Evolutionary conservation across 768 basidiomycete species (phyloP), one percentile per base, ranked within the genome.

Genomic region (Suillus variegatus): DNA sequence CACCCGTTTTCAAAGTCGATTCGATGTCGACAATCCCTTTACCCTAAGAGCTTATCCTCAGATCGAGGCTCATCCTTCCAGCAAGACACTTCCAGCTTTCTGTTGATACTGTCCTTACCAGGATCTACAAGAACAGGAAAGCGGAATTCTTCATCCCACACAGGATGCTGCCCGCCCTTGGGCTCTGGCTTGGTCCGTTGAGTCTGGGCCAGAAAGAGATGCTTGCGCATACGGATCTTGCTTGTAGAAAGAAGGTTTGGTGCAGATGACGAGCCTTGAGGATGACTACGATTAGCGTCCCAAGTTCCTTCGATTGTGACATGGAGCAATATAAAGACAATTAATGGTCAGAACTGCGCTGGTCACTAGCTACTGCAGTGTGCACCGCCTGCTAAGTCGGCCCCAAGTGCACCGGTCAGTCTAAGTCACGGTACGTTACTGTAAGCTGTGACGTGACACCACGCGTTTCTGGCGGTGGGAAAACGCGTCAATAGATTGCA

Each of bases 161-260:
- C 86, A 2, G 96, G 96, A 76, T 93, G 91, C 73, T 98, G 96
- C 0, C 96, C 96, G 3, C 95, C 95, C 73, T 90, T 94, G 69
- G 88, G 82, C 71, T 94, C 91, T 65, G 88, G 83, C 62, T 85
- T 81, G 0, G 94, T 95, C 64, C 85, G 85, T 72, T 92, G 87
- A 61, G 84, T 88, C 20, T 80, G 79, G n/a, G 46, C 88, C 87
- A 75, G 81, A 77, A 65, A 95, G 77, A 3, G 81, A 79, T 7
- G 87, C 81, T 68, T 90, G 84, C 4, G 88, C 89, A 74, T 89
- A 97, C 1, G 92, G 94, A 76, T 96, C 92, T 73, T 97, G 95
- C 76, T 97, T 98, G 76, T 92, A 90, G 73, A 97, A 91, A 8
- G 86, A 87, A 69, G 91, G 92, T 61, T n/a, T 89, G 91, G 79